These are phyloP conservation scores for Monosporascus sp. DNA, from an alignment of 2,329 filamentous ascomycete species.

Conservation along the genomic window DNA sequence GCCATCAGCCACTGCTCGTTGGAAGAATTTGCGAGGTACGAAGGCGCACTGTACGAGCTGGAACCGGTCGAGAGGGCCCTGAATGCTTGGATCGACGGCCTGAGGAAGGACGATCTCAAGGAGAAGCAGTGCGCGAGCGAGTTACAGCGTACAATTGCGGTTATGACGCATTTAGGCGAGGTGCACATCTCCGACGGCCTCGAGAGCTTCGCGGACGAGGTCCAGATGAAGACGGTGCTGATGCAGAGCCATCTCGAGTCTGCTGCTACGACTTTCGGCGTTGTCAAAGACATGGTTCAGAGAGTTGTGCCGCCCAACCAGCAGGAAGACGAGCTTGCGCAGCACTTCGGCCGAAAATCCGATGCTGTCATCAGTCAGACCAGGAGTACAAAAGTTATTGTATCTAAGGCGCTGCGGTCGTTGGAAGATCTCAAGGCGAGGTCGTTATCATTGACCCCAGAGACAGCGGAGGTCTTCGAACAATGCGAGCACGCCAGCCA, in stretches of 20 bases:
- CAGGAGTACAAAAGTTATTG: constrained; percentile 76
- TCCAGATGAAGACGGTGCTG: constrained; percentile 70
- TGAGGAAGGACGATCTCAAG: constrained; percentile 80
- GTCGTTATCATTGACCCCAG: constrained; percentile 65
- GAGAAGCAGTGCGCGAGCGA: constrained; percentile 77
- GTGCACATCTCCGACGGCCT: constrained; percentile 68
- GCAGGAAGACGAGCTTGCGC: constrained; percentile 62
- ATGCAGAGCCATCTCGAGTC: constrained; percentile 81
- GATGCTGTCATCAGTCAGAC: constrained; percentile 70
- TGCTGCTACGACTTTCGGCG: constrained; percentile 41
- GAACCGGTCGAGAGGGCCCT: constrained; percentile 86
- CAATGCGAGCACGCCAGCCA: constrained; percentile 59
- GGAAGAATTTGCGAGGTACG: constrained; percentile 72
- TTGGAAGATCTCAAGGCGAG: constrained; percentile 72
- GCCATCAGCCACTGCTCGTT: constrained; percentile 74
- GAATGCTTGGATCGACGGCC: constrained; percentile 79
- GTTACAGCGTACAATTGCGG: constrained; percentile 74
- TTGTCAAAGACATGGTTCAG: constrained; percentile 59
- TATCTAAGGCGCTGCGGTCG: constrained; percentile 70
- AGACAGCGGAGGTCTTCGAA: constrained; percentile 65
- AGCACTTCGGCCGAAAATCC: constrained; percentile 63
- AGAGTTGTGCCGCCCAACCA: constrained; percentile 50
- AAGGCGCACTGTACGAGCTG: constrained; percentile 77
- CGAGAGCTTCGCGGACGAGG: constrained; percentile 69
- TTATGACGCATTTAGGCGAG: constrained; percentile 81